Percentiles rank a stretch among this genome's conserved stretches.
Conservation (phyloP, 23 red algal species). For the Gracilariopsis chorda region DNA sequence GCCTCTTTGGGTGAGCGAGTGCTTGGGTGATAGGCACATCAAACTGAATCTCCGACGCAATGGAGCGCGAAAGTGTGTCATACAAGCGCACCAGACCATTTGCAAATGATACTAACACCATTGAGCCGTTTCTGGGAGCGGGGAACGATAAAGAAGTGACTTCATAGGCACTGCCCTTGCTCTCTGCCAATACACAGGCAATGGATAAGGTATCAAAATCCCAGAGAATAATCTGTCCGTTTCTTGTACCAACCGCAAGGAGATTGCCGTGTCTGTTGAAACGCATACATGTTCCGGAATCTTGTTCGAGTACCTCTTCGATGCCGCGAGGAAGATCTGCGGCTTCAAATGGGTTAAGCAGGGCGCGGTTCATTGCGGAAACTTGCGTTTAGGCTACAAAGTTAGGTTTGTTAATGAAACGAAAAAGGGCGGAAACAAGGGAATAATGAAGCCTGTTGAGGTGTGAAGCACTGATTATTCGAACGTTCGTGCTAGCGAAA, state of each 20-base stretch:
- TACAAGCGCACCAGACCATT: constrained; percentile 26
- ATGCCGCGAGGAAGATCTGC: constrained; percentile 58
- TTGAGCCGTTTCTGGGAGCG: constrained; percentile 48
- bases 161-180: neutral
- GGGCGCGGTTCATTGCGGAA: constrained; percentile 63
- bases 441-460: no score
- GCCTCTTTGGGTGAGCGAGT: constrained; percentile 45
- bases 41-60: constrained; percentile 37
- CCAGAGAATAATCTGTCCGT: constrained; percentile 69
- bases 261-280: constrained; percentile 93
- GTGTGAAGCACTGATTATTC: no score
- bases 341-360: constrained; percentile 85
- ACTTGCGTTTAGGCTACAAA: no score
- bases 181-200: neutral
- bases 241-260: constrained; percentile 65
- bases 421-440: no score
- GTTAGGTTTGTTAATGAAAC: no score
- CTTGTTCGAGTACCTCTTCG: constrained; percentile 58
- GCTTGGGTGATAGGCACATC: constrained; percentile 12
- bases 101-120: constrained; percentile 21
- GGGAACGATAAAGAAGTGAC: constrained; percentile 52
- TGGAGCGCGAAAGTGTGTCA: constrained; percentile 10
- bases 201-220: constrained; percentile 85
- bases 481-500: no score
- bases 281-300: constrained; percentile 54